phyloP scores from a whole-genome alignment of 2,329 filamentous ascomycete species.

The Metarhizium album region DNA sequence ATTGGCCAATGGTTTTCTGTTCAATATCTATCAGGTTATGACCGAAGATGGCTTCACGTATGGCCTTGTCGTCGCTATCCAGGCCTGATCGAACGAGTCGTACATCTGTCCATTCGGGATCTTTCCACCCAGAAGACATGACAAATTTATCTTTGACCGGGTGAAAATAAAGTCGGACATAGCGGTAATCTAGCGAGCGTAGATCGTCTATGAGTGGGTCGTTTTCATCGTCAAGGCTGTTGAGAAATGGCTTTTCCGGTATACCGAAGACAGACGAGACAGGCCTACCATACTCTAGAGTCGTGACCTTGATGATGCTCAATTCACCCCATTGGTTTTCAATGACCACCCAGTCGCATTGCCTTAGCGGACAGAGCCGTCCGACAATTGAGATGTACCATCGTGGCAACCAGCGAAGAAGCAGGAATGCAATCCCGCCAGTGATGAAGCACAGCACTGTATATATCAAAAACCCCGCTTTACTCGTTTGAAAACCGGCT shows the following conservation, averaged over 20 bases:
- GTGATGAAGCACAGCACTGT: slow-evolving; percentile 59
- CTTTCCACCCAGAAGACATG: slow-evolving; percentile 84
- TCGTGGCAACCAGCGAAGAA: slow-evolving; percentile 81
- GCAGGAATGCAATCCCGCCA: slow-evolving; percentile 66
- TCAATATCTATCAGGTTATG: slow-evolving; percentile 86
- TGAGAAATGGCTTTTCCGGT: slow-evolving; percentile 46
- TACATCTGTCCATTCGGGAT: slow-evolving; percentile 76
- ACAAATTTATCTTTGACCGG: slow-evolving; percentile 82
- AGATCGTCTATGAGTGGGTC: slow-evolving; percentile 69
- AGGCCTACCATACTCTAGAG: slow-evolving; percentile 40
- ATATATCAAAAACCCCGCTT: slow-evolving; percentile 59
- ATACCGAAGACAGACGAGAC: slow-evolving; percentile 57
- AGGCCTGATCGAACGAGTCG: slow-evolving; percentile 66
- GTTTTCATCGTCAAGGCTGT: slow-evolving; percentile 46
- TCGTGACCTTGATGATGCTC: slow-evolving; percentile 57
- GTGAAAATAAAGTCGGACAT: slow-evolving; percentile 87
- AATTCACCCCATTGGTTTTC: slow-evolving; percentile 98
- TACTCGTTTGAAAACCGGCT: slow-evolving; percentile 77
- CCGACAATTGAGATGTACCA: slow-evolving; percentile 76
- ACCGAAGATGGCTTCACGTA: slow-evolving; percentile 79
- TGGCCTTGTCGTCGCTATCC: slow-evolving; percentile 77
- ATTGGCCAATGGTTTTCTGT: slow-evolving; percentile 71
- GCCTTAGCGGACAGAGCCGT: slow-evolving; percentile 52
- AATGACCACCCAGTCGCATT: slow-evolving; percentile 84
- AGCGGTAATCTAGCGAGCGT: slow-evolving; percentile 79